Evolutionary conservation across 495 filamentous ascomycete genomes (phyloP).

Genomic region (Parathielavia hyrcaniae): DNA sequence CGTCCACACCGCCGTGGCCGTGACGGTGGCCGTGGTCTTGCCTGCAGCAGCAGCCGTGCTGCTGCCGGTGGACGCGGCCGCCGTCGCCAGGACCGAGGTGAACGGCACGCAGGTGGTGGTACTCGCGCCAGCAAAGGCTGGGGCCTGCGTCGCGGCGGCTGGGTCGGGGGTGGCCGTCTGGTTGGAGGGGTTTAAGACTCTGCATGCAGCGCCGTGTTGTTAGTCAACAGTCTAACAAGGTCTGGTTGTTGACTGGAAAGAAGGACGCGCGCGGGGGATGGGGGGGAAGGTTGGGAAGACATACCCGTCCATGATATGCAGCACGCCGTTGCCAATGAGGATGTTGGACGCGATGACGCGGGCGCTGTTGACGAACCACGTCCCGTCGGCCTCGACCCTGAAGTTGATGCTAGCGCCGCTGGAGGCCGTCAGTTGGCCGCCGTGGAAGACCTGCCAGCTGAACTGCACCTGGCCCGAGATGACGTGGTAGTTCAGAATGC

Average conservation of each 20-base stretch:
- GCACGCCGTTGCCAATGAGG: conserved; percentile 59
- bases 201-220: conserved; percentile 17
- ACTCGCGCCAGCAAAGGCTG: conserved; percentile 49
- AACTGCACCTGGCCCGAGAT: conserved; percentile 51
- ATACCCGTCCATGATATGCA: conserved; percentile 58
- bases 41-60: too few species aligned
- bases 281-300: background rate
- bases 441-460: conserved; percentile 34
- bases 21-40: background rate
- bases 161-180: conserved; percentile 42
- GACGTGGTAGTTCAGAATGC: conserved; percentile 55
- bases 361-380: conserved; percentile 38
- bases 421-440: conserved; percentile 36
- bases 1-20: too few species aligned
- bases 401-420: conserved; percentile 49
- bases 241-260: background rate
- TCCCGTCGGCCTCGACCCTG: conserved; percentile 43
- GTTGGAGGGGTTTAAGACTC: conserved; percentile 57
- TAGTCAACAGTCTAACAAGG: background rate
- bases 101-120: conserved; percentile 40
- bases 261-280: too few species aligned
- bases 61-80: conserved; percentile 20
- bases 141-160: conserved; percentile 38
- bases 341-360: conserved; percentile 45
- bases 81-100: conserved; percentile 39